Evolutionary conservation across 1,284 basidiomycete genomes (phyloP).

Genomic region (Abortiporus biennis): DNA sequence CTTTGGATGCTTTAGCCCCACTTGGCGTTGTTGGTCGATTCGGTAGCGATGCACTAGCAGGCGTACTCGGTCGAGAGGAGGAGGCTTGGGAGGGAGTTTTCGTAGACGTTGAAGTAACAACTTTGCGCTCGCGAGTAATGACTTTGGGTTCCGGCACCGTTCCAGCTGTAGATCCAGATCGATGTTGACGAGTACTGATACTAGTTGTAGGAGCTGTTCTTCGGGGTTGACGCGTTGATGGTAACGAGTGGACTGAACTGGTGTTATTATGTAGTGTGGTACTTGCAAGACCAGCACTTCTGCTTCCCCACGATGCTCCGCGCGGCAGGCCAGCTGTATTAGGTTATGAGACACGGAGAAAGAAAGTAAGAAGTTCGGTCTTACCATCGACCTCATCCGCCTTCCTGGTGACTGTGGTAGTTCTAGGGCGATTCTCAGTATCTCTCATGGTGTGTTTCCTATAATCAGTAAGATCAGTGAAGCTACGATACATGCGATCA

Average conservation of each 20-base stretch:
- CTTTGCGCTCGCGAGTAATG: constrained; percentile 34
- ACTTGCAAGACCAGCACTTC: constrained; percentile 25
- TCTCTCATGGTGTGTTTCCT: constrained; percentile 88
- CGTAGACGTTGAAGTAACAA: constrained; percentile 20
- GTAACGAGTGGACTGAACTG: constrained; percentile 13
- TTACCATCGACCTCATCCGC: constrained; percentile 60
- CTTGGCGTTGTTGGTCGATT: constrained; percentile 42
- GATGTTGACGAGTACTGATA: constrained; percentile 19
- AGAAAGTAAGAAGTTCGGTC: no score
- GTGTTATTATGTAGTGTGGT: constrained; percentile 26
- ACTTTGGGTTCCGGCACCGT: constrained; percentile 30
- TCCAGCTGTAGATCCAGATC: constrained; percentile 21
- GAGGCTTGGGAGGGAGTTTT: constrained; percentile 27
- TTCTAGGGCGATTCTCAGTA: constrained; percentile 59
- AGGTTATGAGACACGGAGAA: constrained; percentile 20
- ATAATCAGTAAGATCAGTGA: constrained; percentile 13
- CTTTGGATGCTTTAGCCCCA: constrained; percentile 33
- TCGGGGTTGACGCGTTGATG: constrained; percentile 20
- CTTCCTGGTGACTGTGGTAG: constrained; percentile 39
- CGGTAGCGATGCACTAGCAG: constrained; percentile 32
- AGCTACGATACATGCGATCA: constrained; percentile 5
- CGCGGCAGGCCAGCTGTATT: constrained; percentile 58
- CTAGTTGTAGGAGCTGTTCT: constrained; percentile 16
- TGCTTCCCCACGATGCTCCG: constrained; percentile 79
- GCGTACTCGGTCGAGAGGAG: constrained; percentile 62